Evolutionary conservation across 108 stramenopile species (phyloP), one percentile per base, ranked within the genome.

Genomic region (Discostella pseudostelligera): DNA sequence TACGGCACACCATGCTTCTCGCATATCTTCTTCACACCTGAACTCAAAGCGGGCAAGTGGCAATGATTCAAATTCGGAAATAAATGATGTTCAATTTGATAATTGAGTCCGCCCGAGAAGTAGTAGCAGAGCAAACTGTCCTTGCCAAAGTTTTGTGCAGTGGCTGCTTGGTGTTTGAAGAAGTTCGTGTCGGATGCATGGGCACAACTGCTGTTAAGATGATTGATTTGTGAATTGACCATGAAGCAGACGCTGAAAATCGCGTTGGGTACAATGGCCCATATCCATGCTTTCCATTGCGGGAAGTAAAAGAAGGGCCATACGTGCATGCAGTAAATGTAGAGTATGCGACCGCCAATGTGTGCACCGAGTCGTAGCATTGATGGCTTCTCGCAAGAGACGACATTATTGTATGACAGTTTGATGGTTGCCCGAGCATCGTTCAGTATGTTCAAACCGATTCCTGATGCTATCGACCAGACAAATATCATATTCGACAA

Each of bases 61-160:
- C 82, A 83, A 56, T 83, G 82, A 62, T 83, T 83, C 20, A 83
- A 61, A 11, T 63, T 76, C 1, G 82, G 82, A 54, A 83, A 83
- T 7, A 80, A 48, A 59, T 83, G 82, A 48, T 83, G 82, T 36
- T 83, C 82, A 17, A 83, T 74, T 51, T 83, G 82, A 48, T 67
- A 70, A 39, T 83, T 83, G 29, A 83, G 47, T 4, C 82, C 82
- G 16, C 82, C 82, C 10, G 70, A 73, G 40, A 80, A 76, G 62
- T 71, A 72, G 36, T 56, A 72, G 37, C 67, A 66, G 48, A 78
- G 76, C 28, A 26, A 26, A 19, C 55, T 68, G n/a, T 42, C 75
- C n/a, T 49, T 79, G 17, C 82, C 82, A 66, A 83, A 83, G 56
- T 83, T 79, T 55, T 83, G 82, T n/a, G 82, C 74, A 6, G 82